Base-by-base conservation (phyloP, 1,284 basidiomycete species). In the Meira miltonrushii region DNA sequence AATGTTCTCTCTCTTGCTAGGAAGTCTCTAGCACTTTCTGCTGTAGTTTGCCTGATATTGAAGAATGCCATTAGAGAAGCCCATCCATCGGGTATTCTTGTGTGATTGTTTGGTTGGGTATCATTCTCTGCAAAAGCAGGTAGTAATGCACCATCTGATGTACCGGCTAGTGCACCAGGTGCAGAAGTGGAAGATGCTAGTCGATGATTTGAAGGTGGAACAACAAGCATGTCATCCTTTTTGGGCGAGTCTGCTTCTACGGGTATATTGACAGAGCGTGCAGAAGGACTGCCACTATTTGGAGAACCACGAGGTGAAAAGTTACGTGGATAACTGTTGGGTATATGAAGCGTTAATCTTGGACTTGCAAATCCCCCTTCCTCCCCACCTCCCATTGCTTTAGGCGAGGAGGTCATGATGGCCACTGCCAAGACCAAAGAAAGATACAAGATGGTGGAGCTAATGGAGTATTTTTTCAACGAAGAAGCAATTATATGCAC, bases 1-100 rank as follows among this genome's bases (percentile, higher is more conserved):
- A 23, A 53, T 15, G 50, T 53, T 17, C 50, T 39, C 25, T 53
- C 50, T 41, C 50, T n/a, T 19, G 50, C 50, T 39, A 53, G 50
- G 38, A 53, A 53, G 50, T 53, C 50, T 39, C 50, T 39, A n/a
- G 50, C 23, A 19, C 50, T 53, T 53, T 53, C 50, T 12, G 13
- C 50, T n/a, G 50, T 33, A 7, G 38, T 53, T 17, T 17, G 17
- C 8, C 43, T 8, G 17, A 44, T 9, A 4, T 44, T 3, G 9
- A 44, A 44, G 23, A 17, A 44, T 17, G 3, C 4, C 8, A 4
- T 25, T 5, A 50, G 12, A 38, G 48, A 50, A 15, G 48, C 6
- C n/a, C 21, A 23, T 25, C n/a, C 47, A 21, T n/a, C 13, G 13
- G 40, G 40, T 41, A n/a, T n/a, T n/a, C n/a, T n/a, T n/a, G n/a